Percentiles rank a stretch among this genome's conserved stretches.
Evolutionary conservation across 1,139 yeast species (phyloP).

Genomic region (Pichia sp.): DNA sequence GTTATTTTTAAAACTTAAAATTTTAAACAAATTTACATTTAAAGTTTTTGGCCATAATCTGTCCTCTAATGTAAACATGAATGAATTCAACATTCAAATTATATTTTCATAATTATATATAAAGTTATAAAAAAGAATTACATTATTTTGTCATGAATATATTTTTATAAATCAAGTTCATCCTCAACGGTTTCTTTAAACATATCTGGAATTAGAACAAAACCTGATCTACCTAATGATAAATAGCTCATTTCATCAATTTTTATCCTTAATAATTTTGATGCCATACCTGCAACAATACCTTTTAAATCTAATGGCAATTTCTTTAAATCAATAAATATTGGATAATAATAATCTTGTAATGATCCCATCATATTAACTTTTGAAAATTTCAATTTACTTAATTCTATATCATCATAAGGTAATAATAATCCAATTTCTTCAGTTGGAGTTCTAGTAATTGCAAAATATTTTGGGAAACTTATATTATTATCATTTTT

Average conservation of each 20-base stretch:
- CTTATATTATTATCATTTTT: conserved; percentile 22
- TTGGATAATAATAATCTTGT: conserved; percentile 53
- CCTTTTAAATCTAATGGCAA: conserved; percentile 61
- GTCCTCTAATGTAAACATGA: too few relatives aligned
- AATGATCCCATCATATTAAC: conserved; percentile 47
- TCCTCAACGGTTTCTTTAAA: conserved; percentile 11
- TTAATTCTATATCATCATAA: conserved; percentile 34
- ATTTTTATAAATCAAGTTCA: background rate
- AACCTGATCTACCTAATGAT: conserved; percentile 57
- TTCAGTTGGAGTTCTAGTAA: conserved; percentile 48
- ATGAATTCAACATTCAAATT: too few relatives aligned
- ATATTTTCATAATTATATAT: too few relatives aligned
- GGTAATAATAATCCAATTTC: conserved; percentile 54
- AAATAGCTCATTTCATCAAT: conserved; percentile 52
- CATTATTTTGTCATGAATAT: too few relatives aligned
- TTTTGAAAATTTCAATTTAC: conserved; percentile 39
- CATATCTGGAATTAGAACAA: conserved; percentile 55
- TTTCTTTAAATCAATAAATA: conserved; percentile 47
- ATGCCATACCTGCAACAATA: conserved; percentile 62
- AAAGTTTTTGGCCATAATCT: too few relatives aligned
- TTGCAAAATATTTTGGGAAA: conserved; percentile 48
- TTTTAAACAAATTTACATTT: too few relatives aligned
- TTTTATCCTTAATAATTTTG: conserved; percentile 34
- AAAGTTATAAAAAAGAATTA: too few relatives aligned
- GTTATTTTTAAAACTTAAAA: too few relatives aligned